Evolutionary conservation across 345 rosid species (phyloP), one percentile per base, ranked within the genome.

Genomic region (Capsella bursapastoris): DNA sequence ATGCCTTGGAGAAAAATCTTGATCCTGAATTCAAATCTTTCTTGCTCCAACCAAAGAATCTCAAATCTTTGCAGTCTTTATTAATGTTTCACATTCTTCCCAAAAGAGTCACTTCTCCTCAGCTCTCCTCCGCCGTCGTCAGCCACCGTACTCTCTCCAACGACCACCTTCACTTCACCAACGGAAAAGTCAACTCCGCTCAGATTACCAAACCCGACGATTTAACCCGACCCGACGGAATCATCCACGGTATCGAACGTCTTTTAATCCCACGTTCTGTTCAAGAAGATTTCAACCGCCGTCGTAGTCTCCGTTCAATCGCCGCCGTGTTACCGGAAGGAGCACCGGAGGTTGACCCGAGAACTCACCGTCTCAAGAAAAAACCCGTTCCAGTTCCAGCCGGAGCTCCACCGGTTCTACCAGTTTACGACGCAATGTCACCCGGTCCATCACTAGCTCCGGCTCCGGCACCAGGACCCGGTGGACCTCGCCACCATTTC

Each of bases 11-110:
- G 70, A 88, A 88, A 6, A 81, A 84, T 7, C 86, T 95, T 4
- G 94, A 92, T 75, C 97, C 99, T 3, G 91, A 90, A 38, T 92
- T 95, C 82, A 92, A 90, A 71, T 88, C 88, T 8, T 95, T 95
- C 84, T 85, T 95, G 66, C 92, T 92, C 4, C 96, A 90, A 73
- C 99, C 99, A 0, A 85, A 96, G 7, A 92, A 95, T 27, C 88
- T 92, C 59, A 84, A 82, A 70, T 90, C 97, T 5, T 86, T 95
- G 35, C 99, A 95, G 60, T 71, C 85, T 27, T 89, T 95, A 6
- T 25, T 95, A n/a, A 57, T 89, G 82, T 86, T 83, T 72, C 99
- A 95, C 91, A 83, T 95, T 81, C 82, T 92, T 16, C 97, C 97
- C 22, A 63, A 66, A 52, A 79, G 91, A 43, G 35, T 92, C 80